Evolutionary conservation across 495 filamentous ascomycete species (phyloP).

Genomic region (Aspergillus carlsbadensis): DNA sequence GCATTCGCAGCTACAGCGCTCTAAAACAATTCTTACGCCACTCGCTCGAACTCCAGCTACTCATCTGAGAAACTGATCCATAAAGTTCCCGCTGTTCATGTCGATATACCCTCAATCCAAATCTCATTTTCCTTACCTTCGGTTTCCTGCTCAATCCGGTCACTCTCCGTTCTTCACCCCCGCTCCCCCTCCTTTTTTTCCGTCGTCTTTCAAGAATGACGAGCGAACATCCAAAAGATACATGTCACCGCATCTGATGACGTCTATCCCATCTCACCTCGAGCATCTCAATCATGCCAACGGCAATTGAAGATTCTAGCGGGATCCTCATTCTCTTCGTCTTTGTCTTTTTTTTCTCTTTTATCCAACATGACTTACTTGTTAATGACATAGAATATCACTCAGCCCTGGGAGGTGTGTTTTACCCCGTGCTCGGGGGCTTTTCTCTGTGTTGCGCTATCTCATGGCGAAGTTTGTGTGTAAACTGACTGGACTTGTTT

Average conservation of each 20-base stretch:
- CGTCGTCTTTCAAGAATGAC: neutral
- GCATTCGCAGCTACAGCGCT: conserved; percentile 16
- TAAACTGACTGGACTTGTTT: conserved; percentile 5
- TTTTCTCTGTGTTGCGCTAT: neutral
- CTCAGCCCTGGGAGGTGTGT: neutral
- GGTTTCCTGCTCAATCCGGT: neutral
- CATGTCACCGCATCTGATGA: neutral
- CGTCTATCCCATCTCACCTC: neutral
- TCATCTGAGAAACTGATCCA: neutral
- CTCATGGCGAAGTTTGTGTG: neutral
- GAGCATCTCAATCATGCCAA: neutral
- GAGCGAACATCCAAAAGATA: neutral
- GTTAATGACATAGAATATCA: conserved; percentile 26
- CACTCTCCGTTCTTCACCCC: neutral
- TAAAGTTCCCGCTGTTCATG: neutral
- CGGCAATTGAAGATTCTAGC: neutral
- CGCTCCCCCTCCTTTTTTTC: neutral
- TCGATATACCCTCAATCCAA: conserved; percentile 4
- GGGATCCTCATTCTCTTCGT: neutral
- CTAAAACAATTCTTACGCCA: neutral
- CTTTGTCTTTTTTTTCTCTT: conserved; percentile 3
- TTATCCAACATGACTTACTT: conserved; percentile 19
- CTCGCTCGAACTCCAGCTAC: neutral
- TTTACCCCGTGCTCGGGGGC: neutral
- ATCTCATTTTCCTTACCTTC: neutral